Base-by-base conservation (phyloP, 805 yeast species). In the fission yeast (Schizosaccharomyces pombe) region DNA sequence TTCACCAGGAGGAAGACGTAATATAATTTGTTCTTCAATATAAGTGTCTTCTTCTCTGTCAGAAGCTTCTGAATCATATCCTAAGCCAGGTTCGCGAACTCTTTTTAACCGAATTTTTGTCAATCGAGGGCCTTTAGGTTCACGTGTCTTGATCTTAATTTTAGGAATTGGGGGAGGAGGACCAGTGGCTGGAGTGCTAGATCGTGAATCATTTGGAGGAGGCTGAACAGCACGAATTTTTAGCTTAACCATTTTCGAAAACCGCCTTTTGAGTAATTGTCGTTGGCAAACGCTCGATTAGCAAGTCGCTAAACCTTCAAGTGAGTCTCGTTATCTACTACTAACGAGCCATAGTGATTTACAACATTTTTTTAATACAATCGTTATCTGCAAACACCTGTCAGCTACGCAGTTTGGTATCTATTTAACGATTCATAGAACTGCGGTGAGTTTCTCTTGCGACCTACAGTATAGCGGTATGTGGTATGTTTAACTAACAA, bases 51-150 rank as follows among this genome's bases (percentile, higher is more conserved):
- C 95, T 64, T 91, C 98, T 28, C 85, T 70, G 59, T 89, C 97
- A 0, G 95, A 94, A 19, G 94, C 96, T 62, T 89, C 97, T 2
- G 94, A 82, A 63, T 89, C 98, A 65, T 89, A 89, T 0, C 97
- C 97, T 61, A 89, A 95, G 3, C 95, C 95, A 0, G 94, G 91
- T 2, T 80, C 72, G 60, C 94, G 71, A 3, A 73, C 72, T 0
- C 80, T 77, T 58, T 75, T 75, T 56, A 78, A 72, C 55, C 77
- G 64, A 57, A 79, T 70, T 28, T 49, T 49, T 14, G 49, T 43
- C 8, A 26, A 26, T 8, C 49, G 49, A 28, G 49, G 49, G 30
- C 49, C 49, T 5, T 43, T 43, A 12, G 49, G 30, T 24, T 43
- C 30, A 22, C 30, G 49, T 24, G 49, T 29, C 26, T 43, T 43